These are phyloP conservation scores for Tuber magnatum DNA, from an alignment of 495 filamentous ascomycete genomes.

Conservation along the genomic window DNA sequence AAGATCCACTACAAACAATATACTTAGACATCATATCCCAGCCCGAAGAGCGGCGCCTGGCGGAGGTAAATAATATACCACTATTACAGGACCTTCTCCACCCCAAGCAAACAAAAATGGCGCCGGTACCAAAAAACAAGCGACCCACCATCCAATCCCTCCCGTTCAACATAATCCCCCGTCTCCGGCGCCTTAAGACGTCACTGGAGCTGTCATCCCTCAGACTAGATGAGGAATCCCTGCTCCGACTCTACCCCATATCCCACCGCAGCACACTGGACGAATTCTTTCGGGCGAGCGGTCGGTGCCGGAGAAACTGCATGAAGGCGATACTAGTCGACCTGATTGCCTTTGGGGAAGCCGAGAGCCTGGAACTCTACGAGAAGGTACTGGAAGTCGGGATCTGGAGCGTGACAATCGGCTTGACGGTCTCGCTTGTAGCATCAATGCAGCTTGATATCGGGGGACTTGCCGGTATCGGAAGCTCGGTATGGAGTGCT, in stretches of 20 bases:
- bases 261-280: constrained; percentile 29
- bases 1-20: constrained; percentile 38
- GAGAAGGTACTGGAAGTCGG: constrained; percentile 20
- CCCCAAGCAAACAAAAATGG: neutral
- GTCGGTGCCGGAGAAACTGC: constrained; percentile 22
- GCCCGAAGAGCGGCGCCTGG: constrained; percentile 26
- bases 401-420: constrained; percentile 22
- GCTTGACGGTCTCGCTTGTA: constrained; percentile 9
- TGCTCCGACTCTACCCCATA: constrained; percentile 14
- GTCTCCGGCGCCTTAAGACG: constrained; percentile 32
- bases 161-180: constrained; percentile 27
- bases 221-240: constrained; percentile 10
- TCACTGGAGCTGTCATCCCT: constrained; percentile 26
- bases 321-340: constrained; percentile 34
- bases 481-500: neutral
- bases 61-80: constrained; percentile 31
- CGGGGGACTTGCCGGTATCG: neutral
- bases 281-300: constrained; percentile 18
- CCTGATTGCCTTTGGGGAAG: constrained; percentile 35
- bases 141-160: neutral
- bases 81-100: constrained; percentile 25
- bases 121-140: constrained; percentile 4
- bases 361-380: constrained; percentile 35
- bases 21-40: constrained; percentile 36
- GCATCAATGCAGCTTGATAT: neutral